Conservation (phyloP, 164 flowering plant genomes). For the grape (Vitis vinifera) region ASM3070453v1 NC_081812.1:22584501-22585000, state of each 20-base stretch:
- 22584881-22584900: conserved; percentile 73
- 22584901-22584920: conserved; percentile 92
- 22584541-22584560: conserved; percentile 13
- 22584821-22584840: conserved; percentile 81
- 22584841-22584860: conserved; percentile 74
- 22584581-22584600: conserved; percentile 23
- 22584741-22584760: conserved; percentile 28
- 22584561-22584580: conserved; percentile 4
- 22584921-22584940: conserved; percentile 83
- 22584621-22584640: conserved; percentile 23
- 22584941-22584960: conserved; percentile 49
- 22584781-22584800: conserved; percentile 69
- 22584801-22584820: conserved; percentile 88
- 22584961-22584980: conserved; percentile 28
- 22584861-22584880: conserved; percentile 72
- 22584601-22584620: conserved; percentile 16
- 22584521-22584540: conserved; percentile 6
- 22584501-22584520: conserved; percentile 17
- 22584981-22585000: conserved; percentile 1
- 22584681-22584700: conserved; percentile 15
- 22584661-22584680: conserved; percentile 19
- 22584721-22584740: conserved; percentile 37
- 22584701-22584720: conserved; percentile 22
- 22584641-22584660: conserved; percentile 12
- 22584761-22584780: conserved; percentile 33